phyloP scores from a whole-genome alignment of 176 grass and related monocot genomes.

The Typha latifolia region DNA sequence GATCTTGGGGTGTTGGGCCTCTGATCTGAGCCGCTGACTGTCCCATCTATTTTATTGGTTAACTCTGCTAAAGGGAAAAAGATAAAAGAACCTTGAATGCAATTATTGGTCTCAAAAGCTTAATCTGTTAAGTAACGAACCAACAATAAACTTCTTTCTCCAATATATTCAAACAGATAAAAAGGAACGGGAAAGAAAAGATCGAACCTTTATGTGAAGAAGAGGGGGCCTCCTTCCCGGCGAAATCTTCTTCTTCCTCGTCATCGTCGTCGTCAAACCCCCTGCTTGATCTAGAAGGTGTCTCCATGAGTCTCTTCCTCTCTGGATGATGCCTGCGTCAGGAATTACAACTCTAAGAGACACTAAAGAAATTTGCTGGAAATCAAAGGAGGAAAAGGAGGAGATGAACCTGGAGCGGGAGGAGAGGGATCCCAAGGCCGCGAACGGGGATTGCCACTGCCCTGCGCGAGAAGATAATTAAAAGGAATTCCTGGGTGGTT shows the following conservation, averaged over 20 bases:
- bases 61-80: constrained; percentile 22
- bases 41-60: constrained; percentile 42
- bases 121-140: not conserved
- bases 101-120: no score
- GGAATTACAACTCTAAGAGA: not conserved
- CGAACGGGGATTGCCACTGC: constrained; percentile 56
- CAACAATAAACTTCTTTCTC: constrained; percentile 6
- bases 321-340: constrained; percentile 20
- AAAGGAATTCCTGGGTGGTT: not conserved
- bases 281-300: constrained; percentile 70
- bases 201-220: constrained; percentile 70
- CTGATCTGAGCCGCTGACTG: constrained; percentile 68
- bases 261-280: constrained; percentile 78
- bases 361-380: not conserved
- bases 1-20: constrained; percentile 71
- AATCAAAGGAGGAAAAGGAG: not conserved
- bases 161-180: no score
- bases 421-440: constrained; percentile 28
- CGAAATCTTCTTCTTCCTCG: constrained; percentile 38
- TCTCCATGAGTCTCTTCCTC: constrained; percentile 63
- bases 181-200: not conserved
- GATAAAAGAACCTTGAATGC: no score
- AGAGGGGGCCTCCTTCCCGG: constrained; percentile 56
- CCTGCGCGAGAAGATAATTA: constrained; percentile 7
- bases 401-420: constrained; percentile 12